These are phyloP conservation scores for Dipodascopsis tothii DNA, from an alignment of 805 yeast species.

Conservation along the genomic window DNA sequence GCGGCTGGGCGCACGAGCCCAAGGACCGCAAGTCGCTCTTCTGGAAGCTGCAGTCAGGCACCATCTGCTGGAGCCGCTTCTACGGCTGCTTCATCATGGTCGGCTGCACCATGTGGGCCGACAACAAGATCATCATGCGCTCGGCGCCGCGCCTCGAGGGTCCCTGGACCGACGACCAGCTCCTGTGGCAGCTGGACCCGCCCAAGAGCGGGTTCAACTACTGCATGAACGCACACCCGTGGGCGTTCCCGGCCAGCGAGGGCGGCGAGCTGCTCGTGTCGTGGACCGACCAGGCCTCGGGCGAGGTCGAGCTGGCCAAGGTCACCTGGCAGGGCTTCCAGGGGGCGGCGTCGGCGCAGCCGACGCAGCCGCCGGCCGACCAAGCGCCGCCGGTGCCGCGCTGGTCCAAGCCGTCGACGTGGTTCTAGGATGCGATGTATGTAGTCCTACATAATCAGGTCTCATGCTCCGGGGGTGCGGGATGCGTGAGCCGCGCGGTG, in stretches of 20 bases:
- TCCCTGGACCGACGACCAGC: conserved; percentile 18
- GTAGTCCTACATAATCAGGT: too few relatives aligned
- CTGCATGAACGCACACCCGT: conserved; percentile 22
- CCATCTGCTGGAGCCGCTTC: conserved; percentile 17
- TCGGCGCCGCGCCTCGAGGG: conserved; percentile 21
- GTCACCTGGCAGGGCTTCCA: conserved; percentile 17
- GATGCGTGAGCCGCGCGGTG: too few relatives aligned
- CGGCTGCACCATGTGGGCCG: conserved; percentile 22
- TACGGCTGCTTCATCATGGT: conserved; percentile 17
- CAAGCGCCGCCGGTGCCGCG: too few relatives aligned
- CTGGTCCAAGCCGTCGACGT: too few relatives aligned
- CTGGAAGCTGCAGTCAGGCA: conserved; percentile 22
- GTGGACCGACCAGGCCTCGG: conserved; percentile 21
- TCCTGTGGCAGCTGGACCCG: conserved; percentile 13
- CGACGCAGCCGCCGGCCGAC: too few relatives aligned
- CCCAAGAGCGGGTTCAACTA: conserved; percentile 17
- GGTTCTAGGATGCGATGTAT: too few relatives aligned
- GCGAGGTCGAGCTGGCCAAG: conserved; percentile 16
- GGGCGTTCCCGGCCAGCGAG: conserved; percentile 21
- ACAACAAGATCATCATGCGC: conserved; percentile 20
- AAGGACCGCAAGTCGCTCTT: conserved; percentile 8
- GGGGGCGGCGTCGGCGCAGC: too few relatives aligned
- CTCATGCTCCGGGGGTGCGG: too few relatives aligned
- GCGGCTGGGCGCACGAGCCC: conserved; percentile 14
- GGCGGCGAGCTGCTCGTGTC: conserved; percentile 19